Evolutionary conservation across 1,139 yeast genomes (phyloP).

Genomic region (Sugiyamaella xylanicola): DNA sequence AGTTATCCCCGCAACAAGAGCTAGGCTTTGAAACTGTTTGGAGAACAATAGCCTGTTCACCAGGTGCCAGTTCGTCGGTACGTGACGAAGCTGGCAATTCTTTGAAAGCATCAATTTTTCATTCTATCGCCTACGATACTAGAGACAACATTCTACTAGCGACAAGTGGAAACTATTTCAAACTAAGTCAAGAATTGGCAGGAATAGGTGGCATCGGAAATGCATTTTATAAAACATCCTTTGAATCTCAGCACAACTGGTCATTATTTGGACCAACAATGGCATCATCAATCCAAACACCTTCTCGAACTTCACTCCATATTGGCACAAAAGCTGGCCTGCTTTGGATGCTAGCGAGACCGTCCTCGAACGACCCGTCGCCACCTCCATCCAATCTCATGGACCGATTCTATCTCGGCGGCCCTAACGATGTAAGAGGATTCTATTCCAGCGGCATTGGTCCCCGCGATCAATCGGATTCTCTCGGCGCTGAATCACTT

Average conservation of each 20-base stretch:
- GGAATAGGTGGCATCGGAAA: slow-evolving; percentile 23
- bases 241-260: slow-evolving; percentile 37
- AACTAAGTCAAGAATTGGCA: slow-evolving; percentile 61
- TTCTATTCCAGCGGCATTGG: slow-evolving; percentile 80
- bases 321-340: slow-evolving; percentile 56
- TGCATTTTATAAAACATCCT: slow-evolving; percentile 39
- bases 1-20: slow-evolving; percentile 44
- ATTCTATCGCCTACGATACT: slow-evolving; percentile 41
- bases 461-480: slow-evolving; percentile 61
- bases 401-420: slow-evolving; percentile 65
- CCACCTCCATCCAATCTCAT: slow-evolving; percentile 34
- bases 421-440: slow-evolving; percentile 83
- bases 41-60: slow-evolving; percentile 57
- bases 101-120: slow-evolving; percentile 42
- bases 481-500: slow-evolving; percentile 81
- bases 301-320: slow-evolving; percentile 30
- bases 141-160: slow-evolving; percentile 43
- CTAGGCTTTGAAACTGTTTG: slow-evolving; percentile 61
- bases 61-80: slow-evolving; percentile 33
- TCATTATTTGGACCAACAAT: slow-evolving; percentile 18
- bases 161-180: slow-evolving; percentile 55
- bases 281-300: not conserved
- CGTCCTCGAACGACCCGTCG: slow-evolving; percentile 9
- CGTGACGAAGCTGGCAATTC: slow-evolving; percentile 44
- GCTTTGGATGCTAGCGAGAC: slow-evolving; percentile 45